Conservation (phyloP, 352 stramenopile genomes). For the Plasmopara halstedii region DNA sequence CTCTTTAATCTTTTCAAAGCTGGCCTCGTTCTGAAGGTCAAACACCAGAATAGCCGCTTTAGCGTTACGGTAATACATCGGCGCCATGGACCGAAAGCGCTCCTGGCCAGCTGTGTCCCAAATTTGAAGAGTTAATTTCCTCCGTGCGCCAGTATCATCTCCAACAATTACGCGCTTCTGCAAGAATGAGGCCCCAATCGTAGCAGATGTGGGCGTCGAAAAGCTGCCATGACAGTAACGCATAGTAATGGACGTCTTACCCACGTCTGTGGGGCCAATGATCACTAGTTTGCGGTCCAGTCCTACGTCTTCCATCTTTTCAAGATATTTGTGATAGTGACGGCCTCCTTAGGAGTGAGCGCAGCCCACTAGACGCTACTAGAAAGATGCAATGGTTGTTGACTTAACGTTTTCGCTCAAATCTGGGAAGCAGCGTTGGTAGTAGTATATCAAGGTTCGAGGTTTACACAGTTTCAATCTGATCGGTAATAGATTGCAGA, state of each 20-base stretch:
- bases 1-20: constrained; percentile 83
- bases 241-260: constrained; percentile 86
- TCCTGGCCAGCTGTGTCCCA: constrained; percentile 55
- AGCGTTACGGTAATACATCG: constrained; percentile 88
- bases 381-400: not conserved
- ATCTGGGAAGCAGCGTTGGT: too few relatives aligned
- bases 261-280: constrained; percentile 82
- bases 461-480: too few relatives aligned
- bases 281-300: constrained; percentile 87
- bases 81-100: constrained; percentile 81
- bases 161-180: constrained; percentile 79
- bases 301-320: constrained; percentile 71
- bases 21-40: constrained; percentile 64
- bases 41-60: constrained; percentile 85
- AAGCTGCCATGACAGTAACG: constrained; percentile 84
- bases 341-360: not conserved
- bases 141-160: constrained; percentile 30
- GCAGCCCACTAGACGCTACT: not conserved
- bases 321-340: not conserved
- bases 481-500: too few relatives aligned
- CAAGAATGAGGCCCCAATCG: constrained; percentile 81
- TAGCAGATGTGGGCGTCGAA: constrained; percentile 75
- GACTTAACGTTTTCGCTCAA: not conserved
- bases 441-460: too few relatives aligned
- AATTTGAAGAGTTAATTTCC: constrained; percentile 85